Percentiles rank a stretch among this genome's conserved stretches.
Conservation (phyloP, 164 flowering plant species). For the Vitis cinerea region DNA sequence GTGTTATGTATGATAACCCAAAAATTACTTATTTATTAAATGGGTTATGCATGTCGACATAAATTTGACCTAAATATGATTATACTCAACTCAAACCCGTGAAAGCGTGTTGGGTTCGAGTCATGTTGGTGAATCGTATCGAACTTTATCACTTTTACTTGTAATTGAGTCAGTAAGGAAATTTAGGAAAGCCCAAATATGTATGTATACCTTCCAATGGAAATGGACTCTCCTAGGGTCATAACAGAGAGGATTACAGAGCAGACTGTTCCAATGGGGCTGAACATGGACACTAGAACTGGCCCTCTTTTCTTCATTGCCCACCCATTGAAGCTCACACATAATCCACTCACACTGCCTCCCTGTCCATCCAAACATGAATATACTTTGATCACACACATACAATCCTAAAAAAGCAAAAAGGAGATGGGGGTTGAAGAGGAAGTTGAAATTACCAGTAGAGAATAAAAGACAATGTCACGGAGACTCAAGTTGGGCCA, state of each 20-base stretch:
- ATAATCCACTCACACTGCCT: slow-evolving; percentile 55
- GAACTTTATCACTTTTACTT: too few species aligned
- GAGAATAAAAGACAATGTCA: slow-evolving; percentile 32
- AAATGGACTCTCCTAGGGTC: slow-evolving; percentile 52
- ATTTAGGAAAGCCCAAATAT: too few species aligned
- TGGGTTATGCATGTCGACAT: too few species aligned
- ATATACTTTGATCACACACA: neutral
- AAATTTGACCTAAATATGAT: too few species aligned
- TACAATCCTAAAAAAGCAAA: too few species aligned
- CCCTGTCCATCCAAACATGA: slow-evolving; percentile 30
- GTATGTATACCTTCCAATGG: slow-evolving; percentile 50
- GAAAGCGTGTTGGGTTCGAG: too few species aligned
- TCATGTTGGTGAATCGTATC: too few species aligned
- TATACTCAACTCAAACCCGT: too few species aligned
- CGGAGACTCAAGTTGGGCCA: slow-evolving; percentile 23
- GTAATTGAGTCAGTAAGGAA: too few species aligned
- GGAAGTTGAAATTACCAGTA: slow-evolving; percentile 44
- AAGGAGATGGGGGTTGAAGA: neutral
- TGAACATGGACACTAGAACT: slow-evolving; percentile 76
- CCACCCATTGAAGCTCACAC: slow-evolving; percentile 74
- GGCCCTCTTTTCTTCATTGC: slow-evolving; percentile 85
- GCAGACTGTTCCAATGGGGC: slow-evolving; percentile 65
- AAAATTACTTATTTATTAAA: too few species aligned
- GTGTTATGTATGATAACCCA: too few species aligned
- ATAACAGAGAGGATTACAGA: slow-evolving; percentile 49